Percentiles rank a stretch among this genome's conserved stretches.
These are phyloP conservation scores for Fusarium sp. DNA, from an alignment of 2,329 filamentous ascomycete species.

Conservation along the genomic window DNA sequence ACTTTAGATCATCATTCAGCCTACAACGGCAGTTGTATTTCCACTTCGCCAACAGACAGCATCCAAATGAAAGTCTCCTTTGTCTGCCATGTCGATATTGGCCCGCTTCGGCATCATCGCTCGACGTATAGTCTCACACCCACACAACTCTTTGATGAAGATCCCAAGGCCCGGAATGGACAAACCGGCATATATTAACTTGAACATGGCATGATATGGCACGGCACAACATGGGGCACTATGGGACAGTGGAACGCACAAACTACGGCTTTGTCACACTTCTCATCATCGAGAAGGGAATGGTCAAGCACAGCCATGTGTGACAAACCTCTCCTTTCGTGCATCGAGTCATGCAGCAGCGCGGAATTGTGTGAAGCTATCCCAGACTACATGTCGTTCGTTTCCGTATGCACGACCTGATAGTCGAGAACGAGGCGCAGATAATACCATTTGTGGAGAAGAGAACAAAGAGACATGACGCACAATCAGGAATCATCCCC, in stretches of 20 bases:
- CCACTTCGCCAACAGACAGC: conserved; percentile 27
- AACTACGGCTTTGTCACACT: conserved; percentile 28
- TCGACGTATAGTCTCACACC: conserved; percentile 30
- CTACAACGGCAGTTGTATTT: conserved; percentile 31
- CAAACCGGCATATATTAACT: conserved; percentile 31
- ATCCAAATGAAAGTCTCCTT: conserved; percentile 7
- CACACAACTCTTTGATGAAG: conserved; percentile 17
- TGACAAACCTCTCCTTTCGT: conserved; percentile 32
- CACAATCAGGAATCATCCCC: conserved; percentile 22
- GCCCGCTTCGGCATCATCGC: conserved; percentile 22
- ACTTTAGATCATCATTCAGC: conserved; percentile 11
- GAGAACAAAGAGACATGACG: conserved; percentile 14
- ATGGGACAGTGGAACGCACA: conserved; percentile 23
- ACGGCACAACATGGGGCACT: conserved; percentile 35
- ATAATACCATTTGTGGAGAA: conserved; percentile 25
- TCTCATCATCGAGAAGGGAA: conserved; percentile 24
- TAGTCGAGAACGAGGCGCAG: conserved; percentile 11
- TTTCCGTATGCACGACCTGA: conserved; percentile 26
- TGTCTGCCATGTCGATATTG: conserved; percentile 21
- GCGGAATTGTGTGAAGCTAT: conserved; percentile 37
- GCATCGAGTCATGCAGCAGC: conserved; percentile 40
- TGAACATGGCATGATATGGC: conserved; percentile 37
- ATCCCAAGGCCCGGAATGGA: conserved; percentile 29
- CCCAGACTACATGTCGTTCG: conserved; percentile 24
- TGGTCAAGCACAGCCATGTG: conserved; percentile 37